phyloP scores from a whole-genome alignment of 805 yeast species.

The Saccharomycopsis synnaedendra region DNA sequence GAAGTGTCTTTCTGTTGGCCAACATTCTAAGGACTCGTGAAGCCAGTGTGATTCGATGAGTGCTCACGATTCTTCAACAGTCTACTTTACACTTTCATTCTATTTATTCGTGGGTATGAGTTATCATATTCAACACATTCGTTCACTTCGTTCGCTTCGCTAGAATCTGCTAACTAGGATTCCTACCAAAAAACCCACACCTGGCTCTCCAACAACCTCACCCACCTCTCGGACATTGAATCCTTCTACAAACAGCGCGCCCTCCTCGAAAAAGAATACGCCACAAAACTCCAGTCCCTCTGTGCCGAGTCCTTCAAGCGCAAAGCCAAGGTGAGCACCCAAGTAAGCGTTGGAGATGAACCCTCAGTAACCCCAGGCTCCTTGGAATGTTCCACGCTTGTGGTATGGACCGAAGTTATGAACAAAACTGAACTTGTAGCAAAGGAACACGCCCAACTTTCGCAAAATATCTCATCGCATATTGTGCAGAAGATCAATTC shows the following conservation, averaged over 20 bases:
- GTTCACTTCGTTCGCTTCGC: neutral
- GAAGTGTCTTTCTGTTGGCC: too few species aligned
- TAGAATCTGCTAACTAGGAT: conserved; percentile 7
- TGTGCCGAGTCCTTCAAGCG: conserved; percentile 61
- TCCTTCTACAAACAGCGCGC: conserved; percentile 79
- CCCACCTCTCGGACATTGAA: conserved; percentile 71
- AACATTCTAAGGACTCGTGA: too few species aligned
- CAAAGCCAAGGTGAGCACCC: conserved; percentile 58
- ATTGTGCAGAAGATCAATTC: conserved; percentile 50
- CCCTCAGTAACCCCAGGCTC: conserved; percentile 95
- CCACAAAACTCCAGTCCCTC: conserved; percentile 51
- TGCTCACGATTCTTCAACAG: too few species aligned
- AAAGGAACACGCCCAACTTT: conserved; percentile 47
- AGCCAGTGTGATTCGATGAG: too few species aligned
- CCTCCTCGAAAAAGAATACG: conserved; percentile 70
- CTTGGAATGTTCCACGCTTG: conserved; percentile 74
- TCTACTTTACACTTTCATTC: too few species aligned
- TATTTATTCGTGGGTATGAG: too few species aligned
- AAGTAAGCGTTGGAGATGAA: conserved; percentile 77
- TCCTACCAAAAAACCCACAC: conserved; percentile 56
- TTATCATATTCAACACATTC: too few species aligned
- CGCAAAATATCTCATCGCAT: conserved; percentile 46
- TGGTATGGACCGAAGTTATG: conserved; percentile 82
- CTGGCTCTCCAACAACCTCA: conserved; percentile 68
- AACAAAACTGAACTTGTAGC: conserved; percentile 76